A percentile compares a stretch with the other conserved stretches of the same genome.
These are phyloP conservation scores for Streptanthus diversifolius DNA, from an alignment of 345 rosid species.

Conservation along the genomic window DNA sequence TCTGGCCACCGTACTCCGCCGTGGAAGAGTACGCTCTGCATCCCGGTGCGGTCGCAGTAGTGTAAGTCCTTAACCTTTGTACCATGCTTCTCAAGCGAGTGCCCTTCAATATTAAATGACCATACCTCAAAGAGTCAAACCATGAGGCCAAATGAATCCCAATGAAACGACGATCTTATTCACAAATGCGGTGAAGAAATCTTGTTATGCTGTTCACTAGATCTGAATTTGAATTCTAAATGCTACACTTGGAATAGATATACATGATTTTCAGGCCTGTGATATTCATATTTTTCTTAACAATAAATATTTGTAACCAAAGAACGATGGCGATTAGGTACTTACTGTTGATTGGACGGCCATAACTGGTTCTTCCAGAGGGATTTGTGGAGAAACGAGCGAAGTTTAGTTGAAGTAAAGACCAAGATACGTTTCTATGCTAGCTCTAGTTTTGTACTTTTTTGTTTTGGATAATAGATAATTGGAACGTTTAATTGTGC, in stretches of 20 bases:
- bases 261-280: no score
- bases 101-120: constrained; percentile 33
- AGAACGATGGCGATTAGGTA: neutral
- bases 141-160: neutral
- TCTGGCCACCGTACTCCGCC: constrained; percentile 3
- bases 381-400: neutral
- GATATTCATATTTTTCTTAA: no score
- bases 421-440: neutral
- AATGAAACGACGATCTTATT: neutral
- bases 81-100: constrained; percentile 38
- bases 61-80: constrained; percentile 30
- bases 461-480: neutral
- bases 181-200: no score
- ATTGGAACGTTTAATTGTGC: neutral
- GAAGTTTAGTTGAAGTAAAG: neutral
- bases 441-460: neutral
- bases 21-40: constrained; percentile 35
- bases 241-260: neutral
- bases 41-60: constrained; percentile 39
- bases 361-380: constrained; percentile 24
- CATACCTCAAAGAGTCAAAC: neutral
- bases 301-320: no score
- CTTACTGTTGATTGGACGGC: constrained; percentile 44
- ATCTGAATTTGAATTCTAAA: neutral
- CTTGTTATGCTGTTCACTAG: no score